phyloP scores from a whole-genome alignment of 345 rosid genomes.

The Salix suchowensis region DNA sequence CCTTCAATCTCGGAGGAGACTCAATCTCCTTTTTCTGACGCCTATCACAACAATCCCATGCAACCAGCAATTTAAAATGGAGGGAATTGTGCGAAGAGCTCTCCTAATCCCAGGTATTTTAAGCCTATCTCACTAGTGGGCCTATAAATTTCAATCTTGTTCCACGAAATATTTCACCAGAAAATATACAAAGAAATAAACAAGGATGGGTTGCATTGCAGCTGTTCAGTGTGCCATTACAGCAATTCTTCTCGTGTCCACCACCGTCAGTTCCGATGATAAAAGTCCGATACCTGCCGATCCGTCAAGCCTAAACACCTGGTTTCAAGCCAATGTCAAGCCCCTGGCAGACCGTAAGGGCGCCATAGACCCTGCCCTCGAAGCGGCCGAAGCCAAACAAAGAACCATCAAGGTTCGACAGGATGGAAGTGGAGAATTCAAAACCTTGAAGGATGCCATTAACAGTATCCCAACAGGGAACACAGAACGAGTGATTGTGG shows the following conservation, averaged over 20 bases:
- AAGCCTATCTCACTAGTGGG: background rate
- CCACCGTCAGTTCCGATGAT: constrained; percentile 15
- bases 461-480: constrained; percentile 41
- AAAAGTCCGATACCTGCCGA: constrained; percentile 34
- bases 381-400: constrained; percentile 35
- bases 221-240: background rate
- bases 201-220: background rate
- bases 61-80: background rate
- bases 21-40: too few species aligned
- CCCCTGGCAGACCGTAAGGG: constrained; percentile 31
- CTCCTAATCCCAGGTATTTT: background rate
- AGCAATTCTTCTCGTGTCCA: background rate
- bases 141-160: background rate
- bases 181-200: background rate
- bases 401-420: constrained; percentile 37
- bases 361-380: constrained; percentile 41
- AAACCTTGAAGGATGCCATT: constrained; percentile 48
- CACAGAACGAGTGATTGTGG: constrained; percentile 44
- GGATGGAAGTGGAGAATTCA: constrained; percentile 49
- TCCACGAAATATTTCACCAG: background rate
- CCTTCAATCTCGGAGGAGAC: too few species aligned
- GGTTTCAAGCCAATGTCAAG: constrained; percentile 41
- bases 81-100: background rate
- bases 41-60: too few species aligned
- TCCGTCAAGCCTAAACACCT: constrained; percentile 16